These are phyloP conservation scores for Sugiyamaella floridensis DNA, from an alignment of 805 yeast genomes.

Conservation along the genomic window DNA sequence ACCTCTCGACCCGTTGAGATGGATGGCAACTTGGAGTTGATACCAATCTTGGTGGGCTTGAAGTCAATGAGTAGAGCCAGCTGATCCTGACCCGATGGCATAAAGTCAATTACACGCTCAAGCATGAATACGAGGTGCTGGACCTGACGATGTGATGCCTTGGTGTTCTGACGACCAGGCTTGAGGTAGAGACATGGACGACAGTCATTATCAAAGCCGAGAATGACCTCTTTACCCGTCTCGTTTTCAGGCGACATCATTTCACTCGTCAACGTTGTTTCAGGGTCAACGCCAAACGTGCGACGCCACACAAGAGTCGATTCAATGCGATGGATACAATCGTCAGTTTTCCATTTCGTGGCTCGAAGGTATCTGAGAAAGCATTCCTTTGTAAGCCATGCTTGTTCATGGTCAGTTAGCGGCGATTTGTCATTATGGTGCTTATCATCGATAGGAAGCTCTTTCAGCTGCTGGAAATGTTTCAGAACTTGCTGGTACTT, in stretches of 20 bases:
- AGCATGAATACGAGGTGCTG: slow-evolving; percentile 90
- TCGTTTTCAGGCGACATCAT: slow-evolving; percentile 57
- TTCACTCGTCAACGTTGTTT: slow-evolving; percentile 28
- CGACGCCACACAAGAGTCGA: slow-evolving; percentile 88
- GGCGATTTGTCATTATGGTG: slow-evolving; percentile 34
- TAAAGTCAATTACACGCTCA: slow-evolving; percentile 85
- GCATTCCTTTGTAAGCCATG: slow-evolving; percentile 94
- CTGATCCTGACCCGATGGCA: slow-evolving; percentile 96
- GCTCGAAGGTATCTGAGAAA: slow-evolving; percentile 85
- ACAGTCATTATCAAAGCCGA: slow-evolving; percentile 84
- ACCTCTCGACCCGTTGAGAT: slow-evolving; percentile 85
- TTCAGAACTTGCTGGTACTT: slow-evolving; percentile 58
- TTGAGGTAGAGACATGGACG: slow-evolving; percentile 90
- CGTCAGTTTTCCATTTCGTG: slow-evolving; percentile 75
- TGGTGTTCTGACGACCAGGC: slow-evolving; percentile 95
- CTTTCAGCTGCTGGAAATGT: slow-evolving; percentile 51
- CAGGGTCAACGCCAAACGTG: slow-evolving; percentile 68
- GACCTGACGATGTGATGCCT: slow-evolving; percentile 84
- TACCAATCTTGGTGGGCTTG: slow-evolving; percentile 57
- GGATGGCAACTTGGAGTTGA: slow-evolving; percentile 75
- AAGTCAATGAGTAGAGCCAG: slow-evolving; percentile 88
- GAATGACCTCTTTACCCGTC: slow-evolving; percentile 85
- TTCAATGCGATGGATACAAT: slow-evolving; percentile 67
- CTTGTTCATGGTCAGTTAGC: slow-evolving; percentile 52
- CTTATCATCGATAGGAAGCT: slow-evolving; percentile 41